Conservation (phyloP, 805 yeast genomes). For the Kregervanrija fluxuum region DNA sequence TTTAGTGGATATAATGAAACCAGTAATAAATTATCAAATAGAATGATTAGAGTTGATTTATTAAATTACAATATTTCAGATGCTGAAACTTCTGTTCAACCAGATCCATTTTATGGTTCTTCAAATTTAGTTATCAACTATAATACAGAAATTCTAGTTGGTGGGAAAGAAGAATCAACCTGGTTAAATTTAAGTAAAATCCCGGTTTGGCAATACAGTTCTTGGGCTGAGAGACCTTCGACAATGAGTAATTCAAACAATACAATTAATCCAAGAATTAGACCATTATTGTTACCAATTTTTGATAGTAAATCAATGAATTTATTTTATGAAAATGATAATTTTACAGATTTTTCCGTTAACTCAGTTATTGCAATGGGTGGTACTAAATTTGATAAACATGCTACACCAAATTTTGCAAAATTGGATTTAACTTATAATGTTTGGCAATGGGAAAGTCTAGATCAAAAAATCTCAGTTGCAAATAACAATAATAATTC, state of each 20-base stretch:
- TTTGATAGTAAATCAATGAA: constrained; percentile 28
- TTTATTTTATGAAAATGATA: constrained; percentile 12
- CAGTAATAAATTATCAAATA: constrained; percentile 25
- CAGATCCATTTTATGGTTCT: constrained; percentile 50
- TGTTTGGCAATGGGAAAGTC: constrained; percentile 38
- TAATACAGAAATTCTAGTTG: constrained; percentile 47
- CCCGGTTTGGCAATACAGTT: constrained; percentile 61
- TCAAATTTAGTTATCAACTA: constrained; percentile 36
- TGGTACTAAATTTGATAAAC: constrained; percentile 39
- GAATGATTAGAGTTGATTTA: constrained; percentile 41
- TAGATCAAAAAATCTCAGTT: constrained; percentile 19
- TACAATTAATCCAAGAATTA: constrained; percentile 45
- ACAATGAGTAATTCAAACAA: constrained; percentile 24
- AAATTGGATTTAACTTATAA: constrained; percentile 31
- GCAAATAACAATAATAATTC: constrained; percentile 20
- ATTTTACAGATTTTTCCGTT: constrained; percentile 29
- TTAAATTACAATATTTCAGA: constrained; percentile 27
- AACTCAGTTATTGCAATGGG: constrained; percentile 50
- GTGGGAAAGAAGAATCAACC: constrained; percentile 53
- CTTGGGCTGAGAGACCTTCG: constrained; percentile 56
- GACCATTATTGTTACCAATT: constrained; percentile 49
- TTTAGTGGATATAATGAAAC: constrained; percentile 42
- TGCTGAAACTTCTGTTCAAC: constrained; percentile 43
- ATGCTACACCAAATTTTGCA: constrained; percentile 38
- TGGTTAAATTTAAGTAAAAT: constrained; percentile 71